Evolutionary conservation across 352 stramenopile genomes (phyloP).

Genomic region (Phytophthora colocasiae): DNA sequence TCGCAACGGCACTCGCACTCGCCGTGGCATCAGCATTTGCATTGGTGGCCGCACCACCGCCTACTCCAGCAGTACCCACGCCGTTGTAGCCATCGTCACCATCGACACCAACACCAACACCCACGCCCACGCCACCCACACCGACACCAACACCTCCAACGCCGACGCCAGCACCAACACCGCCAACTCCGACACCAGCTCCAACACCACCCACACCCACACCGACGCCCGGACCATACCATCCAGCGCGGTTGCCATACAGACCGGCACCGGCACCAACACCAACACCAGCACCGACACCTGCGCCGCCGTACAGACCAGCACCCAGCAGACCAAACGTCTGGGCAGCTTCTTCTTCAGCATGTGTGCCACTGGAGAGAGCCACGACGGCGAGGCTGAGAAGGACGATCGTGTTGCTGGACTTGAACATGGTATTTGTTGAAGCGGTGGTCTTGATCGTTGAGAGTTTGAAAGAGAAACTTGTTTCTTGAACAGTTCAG

Average conservation of each 20-base stretch:
- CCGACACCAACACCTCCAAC: slow-evolving; percentile 1
- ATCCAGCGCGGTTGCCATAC: slow-evolving; percentile 2
- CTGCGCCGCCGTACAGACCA: slow-evolving; percentile 2
- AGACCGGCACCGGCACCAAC: not conserved
- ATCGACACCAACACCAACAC: not conserved
- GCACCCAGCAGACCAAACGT: slow-evolving; percentile 16
- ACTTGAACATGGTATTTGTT: slow-evolving; percentile 9
- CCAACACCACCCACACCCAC: not conserved
- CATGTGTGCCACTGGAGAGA: not conserved
- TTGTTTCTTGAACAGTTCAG: not conserved
- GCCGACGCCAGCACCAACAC: slow-evolving; percentile 6
- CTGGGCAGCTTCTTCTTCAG: slow-evolving; percentile 12
- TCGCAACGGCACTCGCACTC: slow-evolving; percentile 2
- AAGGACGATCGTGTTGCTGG: slow-evolving; percentile 3
- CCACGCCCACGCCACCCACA: slow-evolving; percentile 1
- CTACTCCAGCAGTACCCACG: not conserved
- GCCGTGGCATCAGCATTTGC: slow-evolving; percentile 7
- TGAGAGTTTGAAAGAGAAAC: not conserved
- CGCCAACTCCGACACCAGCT: not conserved
- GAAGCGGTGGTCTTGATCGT: not conserved
- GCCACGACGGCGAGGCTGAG: slow-evolving; percentile 12
- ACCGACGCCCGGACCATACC: not conserved
- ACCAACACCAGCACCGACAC: not conserved
- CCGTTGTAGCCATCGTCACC: slow-evolving; percentile 5
- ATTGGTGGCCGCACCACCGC: slow-evolving; percentile 1